Base-by-base conservation (phyloP, 2,329 filamentous ascomycete genomes). In the Sphaerulina vaccinii region DNA sequence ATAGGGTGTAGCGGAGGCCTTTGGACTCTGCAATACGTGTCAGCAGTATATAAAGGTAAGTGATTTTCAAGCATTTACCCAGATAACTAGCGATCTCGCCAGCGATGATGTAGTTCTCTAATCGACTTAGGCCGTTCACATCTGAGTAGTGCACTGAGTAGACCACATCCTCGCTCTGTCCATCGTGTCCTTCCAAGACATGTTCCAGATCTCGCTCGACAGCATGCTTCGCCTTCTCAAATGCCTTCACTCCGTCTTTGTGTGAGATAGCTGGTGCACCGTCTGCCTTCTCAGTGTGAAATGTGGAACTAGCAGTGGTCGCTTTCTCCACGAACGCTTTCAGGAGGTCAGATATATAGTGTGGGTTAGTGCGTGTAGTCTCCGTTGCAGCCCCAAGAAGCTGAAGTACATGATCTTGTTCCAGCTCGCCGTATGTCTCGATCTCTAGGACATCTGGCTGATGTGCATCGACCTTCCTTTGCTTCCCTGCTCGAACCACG, bases 41-140 rank as follows among this genome's bases (percentile, higher is more conserved):
- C 36, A 38, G 36, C 16, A 10, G 19, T 7, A 18, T 19, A 18
- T 6, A 9, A 18, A 9, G 16, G 36, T 7, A 9, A 15, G 9
- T 47, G 22, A 10, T 40, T 21, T 5, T 11, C 11, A 29, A 3
- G 3, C 6, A 44, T 64, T 56, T 37, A 68, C 66, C 62, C 19
- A 69, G 58, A 38, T 59, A 62, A 9, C 62, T 58, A 8, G 64
- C 65, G 44, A 69, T 64, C 51, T 69, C 68, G 15, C 64, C 60
- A 1, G 64, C 67, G 13, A 70, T 59, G 22, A 70, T 70, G 41
- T 69, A 69, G 49, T 69, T 69, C 50, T 70, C 68, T 44, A 70
- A 57, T 18, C 63, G 53, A 15, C 65, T 68, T 48, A 70, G 48
- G 0, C 68, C 68, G 40, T 70, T 70, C 46, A 69, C 55, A 51